Evolutionary conservation across 202 grass and related monocot species (phyloP), one percentile per base, ranked within the genome.

Genomic region (Hordeum pubiflorum): DNA sequence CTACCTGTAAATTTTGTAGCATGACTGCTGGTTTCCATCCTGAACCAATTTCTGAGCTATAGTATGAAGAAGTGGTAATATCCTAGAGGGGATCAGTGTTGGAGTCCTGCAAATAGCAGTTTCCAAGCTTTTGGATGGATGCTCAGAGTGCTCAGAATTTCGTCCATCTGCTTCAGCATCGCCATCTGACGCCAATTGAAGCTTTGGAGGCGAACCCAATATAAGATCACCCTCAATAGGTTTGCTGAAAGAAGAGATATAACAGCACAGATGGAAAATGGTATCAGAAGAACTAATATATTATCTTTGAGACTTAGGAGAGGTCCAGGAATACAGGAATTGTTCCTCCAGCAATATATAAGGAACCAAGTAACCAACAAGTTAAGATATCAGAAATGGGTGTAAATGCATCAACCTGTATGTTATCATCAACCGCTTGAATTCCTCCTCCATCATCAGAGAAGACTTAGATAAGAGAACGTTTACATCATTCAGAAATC

Each of bases 31-130:
- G 24, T 86, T 71, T 78, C 91, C 88, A 81, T 86, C 83, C 60
- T 94, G 86, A 40, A 94, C 83, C 44, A 94, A 61, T 41, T 91
- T 88, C 66, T 89, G 86, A 79, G 91, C 86, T 83, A 94, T 83
- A 37, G 81, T 78, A 74, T 84, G 88, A 48, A 93, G 50, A 50
- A 91, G 79, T 8, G 80, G 86, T 55, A 91, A 48, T 72, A 94
- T 57, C 48, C 80, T 82, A 50, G 88, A 76, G 59, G 86, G 83
- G 29, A 94, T 89, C 50, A 87, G 74, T 54, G 75, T 61, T 56
- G 87, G 94, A 21, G 86, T 70, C 83, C 59, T 89, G 78, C 76
- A 86, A 36, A 77, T 69, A 64, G 66, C 34, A 64, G 71, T 79
- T 29, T 89, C 86, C 64, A 92, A 75, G 75, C 78, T 83, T 89